Conservation (phyloP, 2,329 filamentous ascomycete species). For the Teratosphaeria nubilosa region DNA sequence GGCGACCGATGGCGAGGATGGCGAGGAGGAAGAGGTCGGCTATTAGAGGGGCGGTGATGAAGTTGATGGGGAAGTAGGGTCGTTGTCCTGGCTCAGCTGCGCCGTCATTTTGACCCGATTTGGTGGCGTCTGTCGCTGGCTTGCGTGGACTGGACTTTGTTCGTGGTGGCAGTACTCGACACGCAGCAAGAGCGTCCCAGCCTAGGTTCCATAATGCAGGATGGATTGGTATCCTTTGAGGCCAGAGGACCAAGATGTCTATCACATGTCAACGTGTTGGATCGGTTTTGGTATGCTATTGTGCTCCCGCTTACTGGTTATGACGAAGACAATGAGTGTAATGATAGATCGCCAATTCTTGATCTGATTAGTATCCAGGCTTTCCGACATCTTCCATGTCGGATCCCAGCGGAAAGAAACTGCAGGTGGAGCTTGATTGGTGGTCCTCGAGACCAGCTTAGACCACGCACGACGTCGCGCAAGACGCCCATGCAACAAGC, state of each 20-base stretch:
- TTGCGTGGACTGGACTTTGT: slow-evolving; percentile 1
- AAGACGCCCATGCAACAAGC: too few species aligned
- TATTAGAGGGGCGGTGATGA: slow-evolving; percentile 60
- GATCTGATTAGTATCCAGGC: slow-evolving; percentile 47
- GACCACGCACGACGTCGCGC: too few species aligned
- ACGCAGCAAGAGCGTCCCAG: slow-evolving; percentile 32
- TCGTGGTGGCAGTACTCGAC: slow-evolving; percentile 46
- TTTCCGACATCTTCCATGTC: slow-evolving; percentile 3
- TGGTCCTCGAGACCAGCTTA: too few species aligned
- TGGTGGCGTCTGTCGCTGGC: background rate
- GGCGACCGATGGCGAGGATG: slow-evolving; percentile 54
- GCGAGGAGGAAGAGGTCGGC: slow-evolving; percentile 63
- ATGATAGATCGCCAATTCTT: slow-evolving; percentile 59
- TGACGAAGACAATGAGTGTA: slow-evolving; percentile 57
- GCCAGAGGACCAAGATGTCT: slow-evolving; percentile 62
- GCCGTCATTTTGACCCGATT: slow-evolving; percentile 9
- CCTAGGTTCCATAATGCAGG: slow-evolving; percentile 39
- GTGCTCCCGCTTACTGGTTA: slow-evolving; percentile 53
- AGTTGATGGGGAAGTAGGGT: slow-evolving; percentile 55
- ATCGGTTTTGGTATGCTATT: background rate
- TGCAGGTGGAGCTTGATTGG: too few species aligned
- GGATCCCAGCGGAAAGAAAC: too few species aligned
- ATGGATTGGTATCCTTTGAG: slow-evolving; percentile 54
- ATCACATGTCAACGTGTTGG: background rate
- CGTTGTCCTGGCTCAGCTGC: slow-evolving; percentile 19